Conservation (phyloP, 306 rosid species). For the Prinsepia uniflora region DNA sequence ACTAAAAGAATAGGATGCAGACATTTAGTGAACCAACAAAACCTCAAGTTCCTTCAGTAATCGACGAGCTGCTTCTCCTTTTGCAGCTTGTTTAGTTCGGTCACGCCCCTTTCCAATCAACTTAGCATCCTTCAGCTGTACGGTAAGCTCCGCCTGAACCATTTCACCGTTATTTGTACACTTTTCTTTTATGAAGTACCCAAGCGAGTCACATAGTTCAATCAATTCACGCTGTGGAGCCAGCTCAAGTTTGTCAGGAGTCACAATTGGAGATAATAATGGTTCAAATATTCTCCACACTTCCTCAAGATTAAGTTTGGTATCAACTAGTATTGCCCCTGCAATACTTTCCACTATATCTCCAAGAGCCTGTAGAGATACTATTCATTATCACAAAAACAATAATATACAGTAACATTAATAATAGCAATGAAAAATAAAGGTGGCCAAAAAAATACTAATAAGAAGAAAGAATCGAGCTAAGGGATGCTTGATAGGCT, state of each 20-base stretch:
- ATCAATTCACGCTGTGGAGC: constrained; percentile 65
- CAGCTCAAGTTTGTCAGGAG: constrained; percentile 91
- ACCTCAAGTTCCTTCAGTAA: constrained; percentile 79
- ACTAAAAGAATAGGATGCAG: not conserved
- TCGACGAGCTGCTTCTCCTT: constrained; percentile 75
- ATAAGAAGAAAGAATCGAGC: not conserved
- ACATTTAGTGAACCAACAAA: constrained; percentile 23
- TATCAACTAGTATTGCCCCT: constrained; percentile 83
- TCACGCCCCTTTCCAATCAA: constrained; percentile 56
- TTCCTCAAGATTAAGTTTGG: constrained; percentile 61
- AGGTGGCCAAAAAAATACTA: not conserved
- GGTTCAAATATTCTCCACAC: constrained; percentile 84
- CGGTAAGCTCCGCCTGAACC: constrained; percentile 50
- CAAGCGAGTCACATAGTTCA: constrained; percentile 66
- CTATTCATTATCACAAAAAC: constrained; percentile 20
- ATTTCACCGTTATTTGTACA: constrained; percentile 44
- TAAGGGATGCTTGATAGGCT: not conserved
- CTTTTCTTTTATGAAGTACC: constrained; percentile 62
- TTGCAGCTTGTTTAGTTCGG: constrained; percentile 50
- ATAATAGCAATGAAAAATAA: not conserved
- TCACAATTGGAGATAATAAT: constrained; percentile 80
- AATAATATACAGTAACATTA: constrained; percentile 4
- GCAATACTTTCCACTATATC: constrained; percentile 94
- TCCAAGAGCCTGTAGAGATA: constrained; percentile 69
- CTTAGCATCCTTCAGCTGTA: constrained; percentile 56